A percentile compares a stretch with the other conserved stretches of the same genome.
These are phyloP conservation scores for Cercospora sesami DNA, from an alignment of 2,329 filamentous ascomycete species.

Conservation along the genomic window DNA sequence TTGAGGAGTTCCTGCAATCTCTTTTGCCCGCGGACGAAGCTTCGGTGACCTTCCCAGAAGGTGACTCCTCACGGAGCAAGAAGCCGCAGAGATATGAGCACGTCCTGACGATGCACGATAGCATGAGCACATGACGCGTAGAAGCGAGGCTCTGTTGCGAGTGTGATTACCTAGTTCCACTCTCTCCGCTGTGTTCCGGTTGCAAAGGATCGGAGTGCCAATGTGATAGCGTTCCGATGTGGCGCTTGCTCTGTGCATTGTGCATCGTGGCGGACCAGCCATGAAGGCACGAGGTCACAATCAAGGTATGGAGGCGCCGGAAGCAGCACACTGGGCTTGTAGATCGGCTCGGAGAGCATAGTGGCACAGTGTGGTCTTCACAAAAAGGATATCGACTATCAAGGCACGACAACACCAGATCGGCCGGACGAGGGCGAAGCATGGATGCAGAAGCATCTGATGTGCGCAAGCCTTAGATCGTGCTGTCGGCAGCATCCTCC, in stretches of 20 bases:
- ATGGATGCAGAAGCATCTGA: not conserved
- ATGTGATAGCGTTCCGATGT: not conserved
- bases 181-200: not conserved
- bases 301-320: not conserved
- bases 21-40: not conserved
- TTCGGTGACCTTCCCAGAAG: not conserved
- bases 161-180: not conserved
- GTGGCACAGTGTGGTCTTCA: not conserved
- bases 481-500: not conserved
- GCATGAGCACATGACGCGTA: not conserved
- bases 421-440: not conserved
- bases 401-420: not conserved
- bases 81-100: not conserved
- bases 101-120: not conserved
- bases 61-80: not conserved
- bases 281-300: not conserved
- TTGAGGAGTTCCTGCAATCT: not conserved
- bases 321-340: not conserved
- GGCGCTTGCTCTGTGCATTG: not conserved
- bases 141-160: not conserved
- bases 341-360: not conserved
- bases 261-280: not conserved
- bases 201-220: not conserved
- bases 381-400: not conserved
- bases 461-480: not conserved